Base-by-base conservation (phyloP, 805 yeast species). In the Ogataea neopini region DNA sequence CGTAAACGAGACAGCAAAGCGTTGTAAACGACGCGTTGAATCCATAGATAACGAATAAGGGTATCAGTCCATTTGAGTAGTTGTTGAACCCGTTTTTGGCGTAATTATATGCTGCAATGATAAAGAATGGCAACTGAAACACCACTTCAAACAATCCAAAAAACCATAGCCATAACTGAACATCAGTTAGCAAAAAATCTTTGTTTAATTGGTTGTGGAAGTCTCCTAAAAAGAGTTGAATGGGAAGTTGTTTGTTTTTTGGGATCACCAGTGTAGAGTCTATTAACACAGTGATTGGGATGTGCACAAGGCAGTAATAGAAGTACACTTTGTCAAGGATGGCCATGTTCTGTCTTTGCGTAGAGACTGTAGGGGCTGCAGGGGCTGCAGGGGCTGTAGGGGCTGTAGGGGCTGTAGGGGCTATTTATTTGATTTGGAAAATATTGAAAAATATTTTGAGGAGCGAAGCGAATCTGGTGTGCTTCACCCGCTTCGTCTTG, bases 1-100 rank as follows among this genome's bases (percentile, higher is more conserved):
- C 74, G 56, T 79, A 75, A n/a, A 74, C 61, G 53, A 86, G 66
- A 62, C 97, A 92, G 19, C 83, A 78, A 30, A 83, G 64, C 0
- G 97, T 89, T 4, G 97, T 89, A 43, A 86, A 70, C 3, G 84
- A 70, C 0, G 97, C 98, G 60, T 88, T 89, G 57, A 86, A 76
- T 3, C 92, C 96, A 64, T 94, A 92, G 5, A 83, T 58, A 11
- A 80, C 68, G 54, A 84, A 64, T 61, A 19, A 47, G 7, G 60
- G 60, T 44, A 54, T 53, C 17, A 49, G 23, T 9, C 34, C 63
- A 53, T 44, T 59, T 49, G 52, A 65, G 52, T 45, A 62, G 15
- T 44, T 38, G 36, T 44, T 40, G 39, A 20, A 15, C 6, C 30
- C 33, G 33, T 39, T 39, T 10, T 18, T 22, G 15, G 11, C 9